Percentiles rank a stretch among this genome's conserved stretches.
These are phyloP conservation scores for Aulographum hederae DNA, from an alignment of 2,329 filamentous ascomycete species.

Conservation along the genomic window DNA sequence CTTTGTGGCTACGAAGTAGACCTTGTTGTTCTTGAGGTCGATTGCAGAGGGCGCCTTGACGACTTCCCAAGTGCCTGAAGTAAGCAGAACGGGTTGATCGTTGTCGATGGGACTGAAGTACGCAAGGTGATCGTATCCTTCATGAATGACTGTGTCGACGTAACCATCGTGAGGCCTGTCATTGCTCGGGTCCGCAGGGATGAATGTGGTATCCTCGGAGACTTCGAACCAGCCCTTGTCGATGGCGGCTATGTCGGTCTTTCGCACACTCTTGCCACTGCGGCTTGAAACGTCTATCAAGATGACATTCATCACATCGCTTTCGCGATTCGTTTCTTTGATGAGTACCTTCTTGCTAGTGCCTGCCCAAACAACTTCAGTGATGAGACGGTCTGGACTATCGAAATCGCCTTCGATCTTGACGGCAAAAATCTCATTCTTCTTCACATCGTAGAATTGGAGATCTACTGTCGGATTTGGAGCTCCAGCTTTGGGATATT, in stretches of 20 bases:
- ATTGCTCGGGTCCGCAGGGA: constrained; percentile 64
- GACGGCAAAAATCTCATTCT: constrained; percentile 63
- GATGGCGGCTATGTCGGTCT: constrained; percentile 60
- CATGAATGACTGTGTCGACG: constrained; percentile 73
- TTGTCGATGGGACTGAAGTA: constrained; percentile 86
- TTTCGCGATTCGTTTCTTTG: constrained; percentile 86
- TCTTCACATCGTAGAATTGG: constrained; percentile 70
- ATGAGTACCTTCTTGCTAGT: constrained; percentile 56
- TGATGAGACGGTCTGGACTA: constrained; percentile 74
- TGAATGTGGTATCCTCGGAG: constrained; percentile 65
- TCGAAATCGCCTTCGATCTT: constrained; percentile 59
- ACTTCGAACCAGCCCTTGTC: constrained; percentile 98
- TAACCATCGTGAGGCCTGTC: constrained; percentile 74
- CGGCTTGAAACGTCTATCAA: constrained; percentile 62
- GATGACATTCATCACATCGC: constrained; percentile 74
- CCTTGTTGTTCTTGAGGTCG: constrained; percentile 66
- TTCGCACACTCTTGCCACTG: constrained; percentile 60
- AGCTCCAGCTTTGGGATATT: constrained; percentile 90
- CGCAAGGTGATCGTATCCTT: constrained; percentile 77
- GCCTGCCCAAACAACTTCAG: constrained; percentile 81
- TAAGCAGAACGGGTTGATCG: constrained; percentile 66
- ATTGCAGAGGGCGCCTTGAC: constrained; percentile 68
- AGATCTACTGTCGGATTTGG: constrained; percentile 83
- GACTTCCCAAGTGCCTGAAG: constrained; percentile 83
- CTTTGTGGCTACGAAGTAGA: constrained; percentile 81